Base-by-base conservation (phyloP, 2,329 filamentous ascomycete genomes). In the Aspergillus nomiae region DNA sequence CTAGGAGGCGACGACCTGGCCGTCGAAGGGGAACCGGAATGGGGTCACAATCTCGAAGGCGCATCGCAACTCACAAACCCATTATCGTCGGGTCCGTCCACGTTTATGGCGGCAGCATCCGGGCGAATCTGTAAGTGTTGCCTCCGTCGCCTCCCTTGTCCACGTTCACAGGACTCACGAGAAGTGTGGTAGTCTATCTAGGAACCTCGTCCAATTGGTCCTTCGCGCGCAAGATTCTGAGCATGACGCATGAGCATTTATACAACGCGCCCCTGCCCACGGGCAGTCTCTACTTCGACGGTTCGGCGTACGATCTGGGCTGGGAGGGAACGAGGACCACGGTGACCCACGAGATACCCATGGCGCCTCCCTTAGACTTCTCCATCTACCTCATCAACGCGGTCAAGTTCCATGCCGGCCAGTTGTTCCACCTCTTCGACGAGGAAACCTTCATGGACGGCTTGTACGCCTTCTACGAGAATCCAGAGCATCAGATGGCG, bases 131-230 rank as follows among this genome's bases (percentile, higher is more conserved):
- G 82, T 83, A 67, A 67, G 81, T 76, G 3, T 19, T 10, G 38
- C 38, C 16, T 10, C 12, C 11, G n/a, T n/a, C 9, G 10, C 16
- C 19, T 3, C 19, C 19, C 14, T 26, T 4, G 16, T 24, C 21
- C 10, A 26, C 45, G 24, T 41, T 41, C 38, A 12, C 45, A 14
- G 45, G 21, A 2, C 24, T 24, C 0, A 48, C 12, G 16, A 34
- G 56, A 3, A 30, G 21, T 56, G 21, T 9, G 14, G 14, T 24
- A 85, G 83, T 79, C 60, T 86, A 85, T 62, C 76, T 86, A 10
- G 84, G 84, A 1, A 83, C 83, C 2, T 86, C 84, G 0, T 86
- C 85, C 1, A 86, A 85, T 54, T 86, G 85, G 85, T 83, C 84
- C 0, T 86, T 86, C 56, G 80, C 80, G 30, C 76, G 84, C 9